Conservation (phyloP, 2,329 filamentous ascomycete species). For the Alternaria hordeiaustralica region DNA sequence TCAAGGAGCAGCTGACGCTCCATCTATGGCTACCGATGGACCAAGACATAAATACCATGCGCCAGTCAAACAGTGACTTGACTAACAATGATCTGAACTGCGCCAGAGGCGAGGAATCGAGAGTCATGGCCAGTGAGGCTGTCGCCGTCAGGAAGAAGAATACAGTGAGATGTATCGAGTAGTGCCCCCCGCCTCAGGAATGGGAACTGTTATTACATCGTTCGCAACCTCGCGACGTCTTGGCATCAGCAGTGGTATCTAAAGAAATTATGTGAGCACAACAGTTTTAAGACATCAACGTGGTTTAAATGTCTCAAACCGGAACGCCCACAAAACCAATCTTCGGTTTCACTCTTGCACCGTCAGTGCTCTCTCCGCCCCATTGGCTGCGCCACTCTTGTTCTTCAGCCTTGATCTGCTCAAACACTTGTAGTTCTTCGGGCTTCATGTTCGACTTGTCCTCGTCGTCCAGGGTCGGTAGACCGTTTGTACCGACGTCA, state of each 20-base stretch:
- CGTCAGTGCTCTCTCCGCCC: conserved; percentile 70
- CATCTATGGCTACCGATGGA: neutral
- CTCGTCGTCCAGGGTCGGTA: conserved; percentile 69
- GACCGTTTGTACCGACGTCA: conserved; percentile 61
- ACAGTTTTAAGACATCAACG: neutral
- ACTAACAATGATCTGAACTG: neutral
- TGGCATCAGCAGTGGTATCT: neutral
- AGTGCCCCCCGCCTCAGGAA: neutral
- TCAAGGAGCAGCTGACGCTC: neutral
- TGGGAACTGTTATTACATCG: neutral
- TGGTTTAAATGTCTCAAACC: conserved; percentile 39
- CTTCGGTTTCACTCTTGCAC: conserved; percentile 53
- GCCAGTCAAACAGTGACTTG: neutral
- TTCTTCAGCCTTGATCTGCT: conserved; percentile 70
- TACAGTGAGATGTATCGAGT: neutral
- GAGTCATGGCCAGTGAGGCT: neutral
- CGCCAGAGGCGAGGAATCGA: neutral
- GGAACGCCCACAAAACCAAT: conserved; percentile 59
- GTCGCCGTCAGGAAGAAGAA: neutral
- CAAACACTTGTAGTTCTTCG: conserved; percentile 75
- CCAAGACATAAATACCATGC: neutral
- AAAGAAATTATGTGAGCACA: neutral
- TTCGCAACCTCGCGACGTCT: neutral
- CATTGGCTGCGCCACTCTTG: conserved; percentile 75
- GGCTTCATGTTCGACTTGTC: conserved; percentile 69